These are phyloP conservation scores for Sporothrix curviconia DNA, from an alignment of 2,329 filamentous ascomycete genomes.

Conservation along the genomic window DNA sequence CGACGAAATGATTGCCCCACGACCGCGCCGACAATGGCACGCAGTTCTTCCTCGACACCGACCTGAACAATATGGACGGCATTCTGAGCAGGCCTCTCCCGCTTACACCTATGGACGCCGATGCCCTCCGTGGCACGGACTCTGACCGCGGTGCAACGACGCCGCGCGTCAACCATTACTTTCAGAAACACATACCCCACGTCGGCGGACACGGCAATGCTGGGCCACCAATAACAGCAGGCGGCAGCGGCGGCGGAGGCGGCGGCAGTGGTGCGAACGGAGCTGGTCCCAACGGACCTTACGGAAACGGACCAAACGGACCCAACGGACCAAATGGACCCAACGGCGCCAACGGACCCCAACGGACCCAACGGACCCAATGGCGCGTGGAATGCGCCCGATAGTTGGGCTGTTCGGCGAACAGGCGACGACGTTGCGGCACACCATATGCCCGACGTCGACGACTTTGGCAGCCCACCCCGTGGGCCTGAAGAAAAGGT, in stretches of 20 bases:
- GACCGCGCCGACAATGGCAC: slow-evolving; percentile 48
- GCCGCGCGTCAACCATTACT: slow-evolving; percentile 19
- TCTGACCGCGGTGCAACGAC: slow-evolving; percentile 19
- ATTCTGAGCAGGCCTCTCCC: slow-evolving; percentile 69
- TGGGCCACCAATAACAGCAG: no score
- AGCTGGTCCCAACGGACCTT: no score
- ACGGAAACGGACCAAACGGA: neutral
- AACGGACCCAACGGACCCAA: slow-evolving; percentile 30
- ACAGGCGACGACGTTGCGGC: slow-evolving; percentile 57
- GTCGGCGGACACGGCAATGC: neutral
- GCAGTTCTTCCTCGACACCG: slow-evolving; percentile 75
- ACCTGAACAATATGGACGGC: slow-evolving; percentile 84
- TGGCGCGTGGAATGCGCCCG: slow-evolving; percentile 83
- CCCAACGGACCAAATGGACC: neutral
- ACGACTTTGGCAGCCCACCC: slow-evolving; percentile 61
- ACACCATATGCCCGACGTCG: slow-evolving; percentile 49
- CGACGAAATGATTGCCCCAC: slow-evolving; percentile 54
- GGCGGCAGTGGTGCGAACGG: no score
- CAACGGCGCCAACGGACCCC: neutral
- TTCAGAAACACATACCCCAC: slow-evolving; percentile 22
- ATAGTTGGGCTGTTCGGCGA: slow-evolving; percentile 90
- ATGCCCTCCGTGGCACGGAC: slow-evolving; percentile 39
- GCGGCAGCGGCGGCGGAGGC: neutral
- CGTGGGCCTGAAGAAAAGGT: slow-evolving; percentile 64
- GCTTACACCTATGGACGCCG: slow-evolving; percentile 62